Evolutionary conservation across 2,329 filamentous ascomycete genomes (phyloP).

Genomic region (Trichophaea hybrida): DNA sequence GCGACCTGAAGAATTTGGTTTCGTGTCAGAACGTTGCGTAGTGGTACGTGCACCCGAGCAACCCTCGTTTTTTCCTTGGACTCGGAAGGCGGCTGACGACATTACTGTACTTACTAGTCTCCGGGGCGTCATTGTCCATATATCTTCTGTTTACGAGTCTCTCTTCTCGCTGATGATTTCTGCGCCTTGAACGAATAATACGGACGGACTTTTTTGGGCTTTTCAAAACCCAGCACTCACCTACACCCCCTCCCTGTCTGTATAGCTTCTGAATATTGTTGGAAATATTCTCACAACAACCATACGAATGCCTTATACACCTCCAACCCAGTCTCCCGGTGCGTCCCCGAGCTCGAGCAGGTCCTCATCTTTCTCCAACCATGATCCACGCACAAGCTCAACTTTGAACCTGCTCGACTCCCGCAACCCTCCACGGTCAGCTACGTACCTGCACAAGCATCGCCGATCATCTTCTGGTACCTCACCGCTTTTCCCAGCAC

Average conservation of each 20-base stretch:
- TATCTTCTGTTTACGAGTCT: constrained; percentile 33
- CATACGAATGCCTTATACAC: constrained; percentile 67
- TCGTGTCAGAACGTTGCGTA: constrained; percentile 19
- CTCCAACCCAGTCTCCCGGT: constrained; percentile 39
- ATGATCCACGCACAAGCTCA: constrained; percentile 22
- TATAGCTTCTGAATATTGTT: constrained; percentile 4
- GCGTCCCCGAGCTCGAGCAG: constrained; percentile 29
- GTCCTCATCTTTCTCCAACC: constrained; percentile 33
- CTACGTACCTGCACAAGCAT: constrained; percentile 51
- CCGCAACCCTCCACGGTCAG: constrained; percentile 43
- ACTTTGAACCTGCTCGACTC: constrained; percentile 21
- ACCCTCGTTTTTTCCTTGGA: constrained; percentile 14
- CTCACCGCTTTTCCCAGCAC: constrained; percentile 24
- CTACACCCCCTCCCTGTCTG: not conserved
- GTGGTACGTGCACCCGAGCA: constrained; percentile 18
- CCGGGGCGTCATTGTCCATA: constrained; percentile 24
- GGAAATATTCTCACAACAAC: constrained; percentile 14
- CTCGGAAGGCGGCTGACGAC: constrained; percentile 4
- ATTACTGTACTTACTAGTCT: constrained; percentile 11
- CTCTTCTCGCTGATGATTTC: no score
- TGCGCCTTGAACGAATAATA: no score
- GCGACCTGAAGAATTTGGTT: constrained; percentile 7
- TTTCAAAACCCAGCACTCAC: not conserved
- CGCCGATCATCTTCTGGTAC: constrained; percentile 42
- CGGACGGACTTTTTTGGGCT: not conserved